Evolutionary conservation across 2,329 filamentous ascomycete species (phyloP).

Genomic region (Xylariaceae sp.): DNA sequence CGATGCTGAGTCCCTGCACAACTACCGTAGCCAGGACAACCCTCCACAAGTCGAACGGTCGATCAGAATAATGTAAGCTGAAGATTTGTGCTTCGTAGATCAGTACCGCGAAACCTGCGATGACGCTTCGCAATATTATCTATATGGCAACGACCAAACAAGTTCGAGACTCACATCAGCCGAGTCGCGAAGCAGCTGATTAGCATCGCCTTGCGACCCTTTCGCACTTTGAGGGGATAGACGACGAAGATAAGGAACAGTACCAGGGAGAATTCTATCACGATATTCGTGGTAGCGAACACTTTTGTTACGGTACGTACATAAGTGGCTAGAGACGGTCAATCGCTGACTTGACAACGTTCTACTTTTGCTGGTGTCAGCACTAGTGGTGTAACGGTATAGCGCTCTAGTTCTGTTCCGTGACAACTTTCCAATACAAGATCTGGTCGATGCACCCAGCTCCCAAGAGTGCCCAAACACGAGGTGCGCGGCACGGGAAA

Average conservation of each 20-base stretch:
- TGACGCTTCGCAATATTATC: constrained; percentile 6
- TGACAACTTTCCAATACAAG: constrained; percentile 18
- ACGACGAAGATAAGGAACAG: constrained; percentile 11
- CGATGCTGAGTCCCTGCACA: constrained; percentile 18
- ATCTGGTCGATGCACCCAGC: constrained; percentile 16
- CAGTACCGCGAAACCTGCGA: constrained; percentile 7
- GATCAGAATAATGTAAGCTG: constrained; percentile 7
- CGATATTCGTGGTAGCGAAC: constrained; percentile 13
- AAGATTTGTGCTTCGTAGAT: constrained; percentile 13
- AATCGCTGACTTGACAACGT: no score
- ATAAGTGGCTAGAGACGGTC: no score
- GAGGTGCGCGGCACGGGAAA: constrained; percentile 10
- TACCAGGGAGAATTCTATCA: constrained; percentile 12
- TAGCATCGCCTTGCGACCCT: constrained; percentile 8
- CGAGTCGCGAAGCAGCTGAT: constrained; percentile 16
- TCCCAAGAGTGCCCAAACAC: constrained; percentile 14
- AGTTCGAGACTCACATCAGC: constrained; percentile 9
- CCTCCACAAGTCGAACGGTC: constrained; percentile 15
- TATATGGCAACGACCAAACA: neutral
- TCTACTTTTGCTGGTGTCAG: no score
- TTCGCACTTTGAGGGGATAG: constrained; percentile 7
- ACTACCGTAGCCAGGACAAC: constrained; percentile 12
- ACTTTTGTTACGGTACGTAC: no score
- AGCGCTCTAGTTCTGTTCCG: no score
- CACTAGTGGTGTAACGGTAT: no score